Conservation (phyloP, 139 green algal genomes). For the Chlorella sp. region DNA sequence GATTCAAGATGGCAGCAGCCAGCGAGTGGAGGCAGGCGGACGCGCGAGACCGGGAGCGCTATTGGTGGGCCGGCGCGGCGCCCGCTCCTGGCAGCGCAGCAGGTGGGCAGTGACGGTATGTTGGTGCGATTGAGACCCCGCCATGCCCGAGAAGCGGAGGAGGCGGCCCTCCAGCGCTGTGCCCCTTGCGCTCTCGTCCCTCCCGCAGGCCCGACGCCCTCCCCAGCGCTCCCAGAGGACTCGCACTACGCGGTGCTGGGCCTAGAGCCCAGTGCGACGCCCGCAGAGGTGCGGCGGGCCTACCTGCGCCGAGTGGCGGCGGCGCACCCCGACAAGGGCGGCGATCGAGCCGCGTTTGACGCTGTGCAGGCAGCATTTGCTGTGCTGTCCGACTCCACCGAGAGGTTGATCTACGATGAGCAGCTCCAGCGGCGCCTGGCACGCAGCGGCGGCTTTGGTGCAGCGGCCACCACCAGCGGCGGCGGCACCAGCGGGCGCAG, state of each 20-base stretch:
- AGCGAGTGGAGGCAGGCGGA: constrained; percentile 1
- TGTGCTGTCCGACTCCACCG: constrained; percentile 20
- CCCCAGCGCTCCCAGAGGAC: not conserved
- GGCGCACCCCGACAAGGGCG: constrained; percentile 44
- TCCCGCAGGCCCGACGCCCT: not conserved
- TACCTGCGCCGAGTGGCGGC: constrained; percentile 32
- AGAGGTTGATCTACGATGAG: constrained; percentile 34
- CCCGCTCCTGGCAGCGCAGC: too few species aligned
- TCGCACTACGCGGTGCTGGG: constrained; percentile 29
- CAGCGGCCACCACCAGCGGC: not conserved
- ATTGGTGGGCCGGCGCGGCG: not conserved
- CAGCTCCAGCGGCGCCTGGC: not conserved
- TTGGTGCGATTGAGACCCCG: too few species aligned
- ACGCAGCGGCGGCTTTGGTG: too few species aligned
- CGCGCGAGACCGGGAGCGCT: constrained; percentile 2
- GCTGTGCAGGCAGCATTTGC: constrained; percentile 22
- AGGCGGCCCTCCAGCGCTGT: not conserved
- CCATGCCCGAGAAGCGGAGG: too few species aligned
- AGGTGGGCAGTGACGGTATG: too few species aligned
- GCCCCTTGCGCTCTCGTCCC: not conserved
- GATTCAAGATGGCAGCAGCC: not conserved
- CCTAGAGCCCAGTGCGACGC: not conserved
- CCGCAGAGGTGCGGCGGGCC: constrained; percentile 11
- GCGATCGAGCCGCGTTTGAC: constrained; percentile 20
- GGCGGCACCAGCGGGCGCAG: not conserved